Evolutionary conservation across 257 asterid genomes (phyloP), one percentile per base, ranked within the genome.

Genomic region (Solanum microdontum): DNA sequence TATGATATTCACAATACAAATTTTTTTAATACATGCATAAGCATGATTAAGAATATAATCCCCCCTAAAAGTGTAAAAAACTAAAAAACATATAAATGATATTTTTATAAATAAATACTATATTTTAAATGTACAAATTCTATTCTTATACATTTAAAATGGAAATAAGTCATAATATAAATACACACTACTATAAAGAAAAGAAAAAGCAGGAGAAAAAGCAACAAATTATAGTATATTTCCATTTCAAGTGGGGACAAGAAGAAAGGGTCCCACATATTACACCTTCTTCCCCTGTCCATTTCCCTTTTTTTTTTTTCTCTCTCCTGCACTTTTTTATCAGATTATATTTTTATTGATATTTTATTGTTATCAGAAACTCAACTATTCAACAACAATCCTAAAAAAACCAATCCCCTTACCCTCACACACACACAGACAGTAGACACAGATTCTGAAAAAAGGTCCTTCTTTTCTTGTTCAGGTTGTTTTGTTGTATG

Each of bases 371-470:
- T 72, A 72, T 72, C 88, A 55, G 45, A 86, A 55, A 48, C 72
- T 86, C 88, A 48, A 45, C 84, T 69, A 69, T 86, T 86, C 88
- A 86, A 72, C 88, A 86, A 80, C 84, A 80, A 80, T 80, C 84
- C 40, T 77, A 43, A 80, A 80, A 80, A 14, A 80, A 80, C 68
- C 84, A 45, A 45, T 45, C 68, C 39, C 39, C 84, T 80, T 45
- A 45, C 84, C 60, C 82, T 48, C 19, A 45, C 58, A 45, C 60
- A 3, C 33, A 84, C 34, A 62, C 24, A 83, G 37, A 36, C 39
- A 86, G 45, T 12, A n/a, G 72, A 64, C 82, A 72, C 36, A 85
- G 45, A 70, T 69, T 39, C 43, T 40, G 69, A n/a, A 26, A 85
- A 55, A 69, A 58, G 83, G 70, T 43, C 30, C 33, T 43, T 85